Conservation (phyloP, 2,329 filamentous ascomycete genomes). For the Trichoderma oligosporum region DNA sequence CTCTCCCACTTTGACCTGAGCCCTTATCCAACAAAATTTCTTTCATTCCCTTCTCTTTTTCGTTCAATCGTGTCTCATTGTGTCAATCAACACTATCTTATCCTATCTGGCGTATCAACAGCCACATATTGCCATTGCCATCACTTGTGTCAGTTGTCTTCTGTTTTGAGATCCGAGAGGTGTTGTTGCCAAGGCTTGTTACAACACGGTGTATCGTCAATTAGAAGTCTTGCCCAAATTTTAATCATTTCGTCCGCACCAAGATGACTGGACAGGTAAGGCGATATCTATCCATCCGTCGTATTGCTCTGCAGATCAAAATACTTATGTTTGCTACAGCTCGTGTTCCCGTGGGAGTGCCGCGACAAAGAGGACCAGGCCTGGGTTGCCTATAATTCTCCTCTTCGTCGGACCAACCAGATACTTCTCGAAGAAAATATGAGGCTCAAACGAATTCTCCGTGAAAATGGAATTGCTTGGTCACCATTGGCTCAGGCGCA, state of each 20-base stretch:
- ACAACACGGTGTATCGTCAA: background rate
- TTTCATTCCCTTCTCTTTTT: background rate
- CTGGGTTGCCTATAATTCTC: conserved; percentile 45
- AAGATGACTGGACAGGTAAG: conserved; percentile 18
- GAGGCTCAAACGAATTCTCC: conserved; percentile 48
- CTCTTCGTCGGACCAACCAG: conserved; percentile 46
- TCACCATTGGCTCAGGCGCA: conserved; percentile 37
- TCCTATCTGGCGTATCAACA: background rate
- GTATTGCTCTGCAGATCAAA: background rate
- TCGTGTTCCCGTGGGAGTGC: conserved; percentile 46
- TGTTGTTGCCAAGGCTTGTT: background rate
- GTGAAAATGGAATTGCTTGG: conserved; percentile 52
- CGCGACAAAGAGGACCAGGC: conserved; percentile 52
- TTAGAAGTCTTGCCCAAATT: background rate
- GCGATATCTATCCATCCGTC: background rate
- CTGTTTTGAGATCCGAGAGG: background rate
- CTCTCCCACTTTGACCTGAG: background rate
- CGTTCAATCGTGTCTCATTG: background rate
- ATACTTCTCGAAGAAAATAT: conserved; percentile 47
- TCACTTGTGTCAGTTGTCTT: background rate
- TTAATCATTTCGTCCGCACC: background rate
- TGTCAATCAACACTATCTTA: background rate
- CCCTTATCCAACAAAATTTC: background rate
- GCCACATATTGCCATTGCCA: background rate
- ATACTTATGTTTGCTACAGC: conserved; percentile 24